phyloP scores from a whole-genome alignment of 768 basidiomycete genomes.

The Lactifluus rugatus region DNA sequence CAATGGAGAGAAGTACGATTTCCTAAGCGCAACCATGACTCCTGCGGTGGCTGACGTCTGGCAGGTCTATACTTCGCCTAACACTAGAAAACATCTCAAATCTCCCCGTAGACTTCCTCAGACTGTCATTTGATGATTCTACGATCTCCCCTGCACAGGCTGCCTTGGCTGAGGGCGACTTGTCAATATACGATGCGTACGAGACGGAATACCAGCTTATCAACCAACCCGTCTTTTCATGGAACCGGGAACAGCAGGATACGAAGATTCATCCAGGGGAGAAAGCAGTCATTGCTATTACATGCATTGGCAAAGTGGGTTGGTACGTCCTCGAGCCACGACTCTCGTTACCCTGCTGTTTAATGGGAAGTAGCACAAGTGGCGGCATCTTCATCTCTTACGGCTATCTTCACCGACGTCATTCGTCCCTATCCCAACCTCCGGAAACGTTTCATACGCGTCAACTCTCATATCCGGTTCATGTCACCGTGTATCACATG shows the following conservation, averaged over 20 bases:
- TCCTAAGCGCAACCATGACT: neutral
- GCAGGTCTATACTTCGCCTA: conserved; percentile 72
- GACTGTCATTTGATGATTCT: conserved; percentile 84
- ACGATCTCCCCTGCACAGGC: conserved; percentile 70
- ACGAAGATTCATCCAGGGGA: conserved; percentile 62
- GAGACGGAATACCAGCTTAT: conserved; percentile 81
- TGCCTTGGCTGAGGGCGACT: conserved; percentile 66
- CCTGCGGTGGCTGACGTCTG: conserved; percentile 11
- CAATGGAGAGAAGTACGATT: conserved; percentile 76
- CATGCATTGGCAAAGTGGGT: conserved; percentile 81
- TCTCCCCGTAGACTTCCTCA: conserved; percentile 75
- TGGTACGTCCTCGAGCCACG: conserved; percentile 50
- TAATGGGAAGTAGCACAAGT: conserved; percentile 42
- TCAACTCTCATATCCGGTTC: conserved; percentile 77
- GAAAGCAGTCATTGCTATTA: conserved; percentile 55
- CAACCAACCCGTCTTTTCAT: conserved; percentile 71
- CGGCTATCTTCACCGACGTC: conserved; percentile 47
- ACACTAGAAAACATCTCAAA: conserved; percentile 85
- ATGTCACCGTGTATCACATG: conserved; percentile 93
- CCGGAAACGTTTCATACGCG: conserved; percentile 70
- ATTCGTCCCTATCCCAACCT: conserved; percentile 25
- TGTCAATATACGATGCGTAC: conserved; percentile 79
- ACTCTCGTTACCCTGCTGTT: neutral
- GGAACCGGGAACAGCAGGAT: conserved; percentile 39
- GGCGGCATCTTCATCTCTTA: conserved; percentile 83